Conservation (phyloP, 2,329 filamentous ascomycete species). For the Hypoxylon sp. region DNA sequence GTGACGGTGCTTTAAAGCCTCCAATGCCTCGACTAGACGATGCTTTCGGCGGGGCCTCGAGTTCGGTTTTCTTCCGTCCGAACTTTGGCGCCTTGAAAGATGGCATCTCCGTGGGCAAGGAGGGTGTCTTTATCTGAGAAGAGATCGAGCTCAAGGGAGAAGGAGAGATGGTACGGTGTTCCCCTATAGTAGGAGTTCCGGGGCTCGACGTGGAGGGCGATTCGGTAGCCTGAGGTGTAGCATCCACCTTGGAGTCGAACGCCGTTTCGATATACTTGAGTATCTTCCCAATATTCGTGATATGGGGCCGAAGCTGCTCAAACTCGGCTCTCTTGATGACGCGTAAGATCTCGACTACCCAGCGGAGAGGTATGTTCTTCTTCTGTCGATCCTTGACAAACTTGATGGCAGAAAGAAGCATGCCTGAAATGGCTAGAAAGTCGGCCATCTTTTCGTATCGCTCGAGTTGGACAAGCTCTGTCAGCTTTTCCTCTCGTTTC, state of each 20-base stretch:
- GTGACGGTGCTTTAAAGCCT: constrained; percentile 25
- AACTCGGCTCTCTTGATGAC: constrained; percentile 33
- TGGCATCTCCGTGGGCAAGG: constrained; percentile 16
- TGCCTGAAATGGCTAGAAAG: constrained; percentile 36
- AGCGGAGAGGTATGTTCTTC: constrained; percentile 38
- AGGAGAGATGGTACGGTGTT: not conserved
- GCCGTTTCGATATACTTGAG: constrained; percentile 37
- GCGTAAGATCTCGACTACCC: constrained; percentile 39
- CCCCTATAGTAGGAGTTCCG: not conserved
- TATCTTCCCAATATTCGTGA: constrained; percentile 38
- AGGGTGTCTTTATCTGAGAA: constrained; percentile 22
- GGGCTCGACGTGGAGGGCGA: not conserved
- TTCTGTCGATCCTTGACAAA: constrained; percentile 38
- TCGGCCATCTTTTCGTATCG: constrained; percentile 41
- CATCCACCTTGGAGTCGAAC: constrained; percentile 8
- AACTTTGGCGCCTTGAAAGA: constrained; percentile 27
- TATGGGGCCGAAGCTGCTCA: constrained; percentile 30
- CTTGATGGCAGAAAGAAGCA: constrained; percentile 39
- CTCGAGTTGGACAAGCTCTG: constrained; percentile 36
- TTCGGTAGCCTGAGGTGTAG: not conserved
- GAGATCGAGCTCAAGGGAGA: constrained; percentile 12
- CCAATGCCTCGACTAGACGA: constrained; percentile 13
- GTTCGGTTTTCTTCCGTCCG: constrained; percentile 18
- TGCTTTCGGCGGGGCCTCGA: constrained; percentile 7
- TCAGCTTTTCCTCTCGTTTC: constrained; percentile 28